Conservation (phyloP, 2,329 filamentous ascomycete genomes). For the Seiridium cupressi region DNA sequence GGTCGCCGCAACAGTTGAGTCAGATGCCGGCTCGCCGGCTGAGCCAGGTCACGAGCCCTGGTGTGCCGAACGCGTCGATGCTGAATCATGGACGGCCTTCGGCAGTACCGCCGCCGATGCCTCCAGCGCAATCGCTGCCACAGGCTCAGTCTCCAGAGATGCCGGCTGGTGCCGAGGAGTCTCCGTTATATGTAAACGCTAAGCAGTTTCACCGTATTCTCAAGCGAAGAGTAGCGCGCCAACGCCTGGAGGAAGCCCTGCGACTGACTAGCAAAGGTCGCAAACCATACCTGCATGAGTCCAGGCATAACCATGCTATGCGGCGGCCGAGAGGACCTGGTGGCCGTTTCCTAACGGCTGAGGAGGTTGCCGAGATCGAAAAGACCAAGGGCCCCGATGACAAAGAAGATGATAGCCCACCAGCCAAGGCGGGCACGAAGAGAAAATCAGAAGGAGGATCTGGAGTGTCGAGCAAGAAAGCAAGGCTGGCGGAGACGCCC, state of each 20-base stretch:
- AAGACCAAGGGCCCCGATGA: constrained; percentile 51
- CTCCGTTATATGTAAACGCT: constrained; percentile 94
- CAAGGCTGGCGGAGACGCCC: constrained; percentile 40
- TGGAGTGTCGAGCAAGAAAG: constrained; percentile 51
- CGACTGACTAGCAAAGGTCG: constrained; percentile 91
- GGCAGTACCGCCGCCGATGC: constrained; percentile 58
- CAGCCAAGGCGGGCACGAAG: constrained; percentile 47
- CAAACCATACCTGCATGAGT: constrained; percentile 97
- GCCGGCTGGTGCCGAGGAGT: constrained; percentile 74
- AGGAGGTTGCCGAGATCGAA: constrained; percentile 91
- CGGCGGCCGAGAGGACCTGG: constrained; percentile 88
- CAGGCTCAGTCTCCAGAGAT: constrained; percentile 78
- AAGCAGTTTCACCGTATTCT: constrained; percentile 98
- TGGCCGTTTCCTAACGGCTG: constrained; percentile 91
- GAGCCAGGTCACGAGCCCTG: constrained; percentile 75
- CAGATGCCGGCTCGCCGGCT: constrained; percentile 65
- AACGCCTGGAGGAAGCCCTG: constrained; percentile 89
- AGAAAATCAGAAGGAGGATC: constrained; percentile 56
- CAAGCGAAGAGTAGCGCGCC: constrained; percentile 88
- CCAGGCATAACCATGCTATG: constrained; percentile 98
- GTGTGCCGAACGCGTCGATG: constrained; percentile 71
- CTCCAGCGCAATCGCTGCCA: constrained; percentile 63
- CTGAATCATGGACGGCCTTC: constrained; percentile 65
- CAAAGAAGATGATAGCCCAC: constrained; percentile 29
- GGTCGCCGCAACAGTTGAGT: constrained; percentile 73